Evolutionary conservation across 2,329 filamentous ascomycete species (phyloP).

Genomic region (Cadophora sp.): DNA sequence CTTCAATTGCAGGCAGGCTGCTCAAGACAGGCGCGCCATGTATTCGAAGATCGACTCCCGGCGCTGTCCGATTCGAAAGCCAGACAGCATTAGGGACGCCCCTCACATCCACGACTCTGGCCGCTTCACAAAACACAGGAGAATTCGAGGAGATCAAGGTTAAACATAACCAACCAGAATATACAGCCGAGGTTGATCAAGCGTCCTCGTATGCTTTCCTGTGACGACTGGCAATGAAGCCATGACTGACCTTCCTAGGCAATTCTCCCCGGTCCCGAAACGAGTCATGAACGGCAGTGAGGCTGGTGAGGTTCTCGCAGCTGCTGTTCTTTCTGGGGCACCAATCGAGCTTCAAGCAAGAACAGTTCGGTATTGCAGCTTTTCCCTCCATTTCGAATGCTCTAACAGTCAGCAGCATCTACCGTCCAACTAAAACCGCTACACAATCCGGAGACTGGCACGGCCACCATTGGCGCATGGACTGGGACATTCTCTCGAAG

Average conservation of each 20-base stretch:
- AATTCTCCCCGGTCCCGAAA: conserved; percentile 90
- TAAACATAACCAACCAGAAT: conserved; percentile 72
- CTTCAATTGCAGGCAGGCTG: conserved; percentile 58
- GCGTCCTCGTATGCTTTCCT: conserved; percentile 77
- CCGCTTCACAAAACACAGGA: conserved; percentile 28
- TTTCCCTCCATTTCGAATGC: neutral
- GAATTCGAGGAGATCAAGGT: conserved; percentile 28
- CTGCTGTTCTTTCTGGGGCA: conserved; percentile 88
- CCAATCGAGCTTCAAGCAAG: conserved; percentile 93
- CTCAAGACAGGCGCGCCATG: conserved; percentile 54
- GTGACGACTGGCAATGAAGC: neutral
- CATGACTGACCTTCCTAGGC: conserved; percentile 58
- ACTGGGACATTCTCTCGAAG: conserved; percentile 93
- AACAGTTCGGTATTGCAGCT: conserved; percentile 77
- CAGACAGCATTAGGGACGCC: conserved; percentile 50
- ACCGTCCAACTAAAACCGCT: conserved; percentile 88
- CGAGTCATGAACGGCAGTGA: conserved; percentile 91
- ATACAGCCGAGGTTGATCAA: conserved; percentile 81
- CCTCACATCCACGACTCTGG: conserved; percentile 47
- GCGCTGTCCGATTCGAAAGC: conserved; percentile 59
- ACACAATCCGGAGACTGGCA: conserved; percentile 94
- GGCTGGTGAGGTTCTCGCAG: conserved; percentile 74
- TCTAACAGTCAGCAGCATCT: conserved; percentile 70
- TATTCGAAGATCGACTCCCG: conserved; percentile 47
- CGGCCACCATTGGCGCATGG: conserved; percentile 90